phyloP scores from a whole-genome alignment of 2,329 filamentous ascomycete genomes.

The Phaeomoniella chlamydospora region DNA sequence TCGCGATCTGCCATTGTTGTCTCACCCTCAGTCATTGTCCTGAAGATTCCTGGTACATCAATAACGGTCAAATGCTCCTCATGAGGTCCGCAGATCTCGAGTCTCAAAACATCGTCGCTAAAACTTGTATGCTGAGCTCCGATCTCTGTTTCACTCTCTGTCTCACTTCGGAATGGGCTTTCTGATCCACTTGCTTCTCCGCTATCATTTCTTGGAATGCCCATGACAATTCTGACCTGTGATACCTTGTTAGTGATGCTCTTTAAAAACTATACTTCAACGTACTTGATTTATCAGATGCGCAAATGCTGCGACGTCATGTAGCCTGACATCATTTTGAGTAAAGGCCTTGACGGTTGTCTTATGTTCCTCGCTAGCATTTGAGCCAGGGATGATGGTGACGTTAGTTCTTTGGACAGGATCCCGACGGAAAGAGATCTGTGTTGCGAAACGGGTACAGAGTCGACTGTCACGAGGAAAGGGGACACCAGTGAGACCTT shows the following conservation, averaged over 20 bases:
- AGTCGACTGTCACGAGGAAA: constrained; percentile 23
- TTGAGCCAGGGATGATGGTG: constrained; percentile 21
- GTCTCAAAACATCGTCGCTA: constrained; percentile 23
- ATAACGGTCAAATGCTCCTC: constrained; percentile 26
- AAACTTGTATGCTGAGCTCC: too few relatives aligned
- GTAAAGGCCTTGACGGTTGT: too few relatives aligned
- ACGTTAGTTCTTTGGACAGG: constrained; percentile 12
- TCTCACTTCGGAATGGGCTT: too few relatives aligned
- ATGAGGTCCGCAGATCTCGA: constrained; percentile 27
- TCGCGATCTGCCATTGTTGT: constrained; percentile 18
- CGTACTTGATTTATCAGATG: too few relatives aligned
- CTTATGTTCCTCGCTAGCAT: constrained; percentile 8
- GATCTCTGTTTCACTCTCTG: too few relatives aligned
- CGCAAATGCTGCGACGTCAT: too few relatives aligned
- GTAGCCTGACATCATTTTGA: too few relatives aligned
- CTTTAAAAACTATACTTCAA: too few relatives aligned
- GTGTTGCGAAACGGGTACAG: constrained; percentile 30
- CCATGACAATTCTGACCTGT: too few relatives aligned
- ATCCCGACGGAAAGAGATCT: constrained; percentile 27
- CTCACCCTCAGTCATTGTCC: constrained; percentile 3
- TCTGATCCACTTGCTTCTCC: too few relatives aligned
- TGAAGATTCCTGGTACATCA: constrained; percentile 32
- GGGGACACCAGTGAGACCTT: constrained; percentile 18
- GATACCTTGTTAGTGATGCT: too few relatives aligned
- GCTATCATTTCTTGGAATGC: too few relatives aligned